Evolutionary conservation across 2,329 filamentous ascomycete genomes (phyloP), one percentile per base, ranked within the genome.

Genomic region (Chalara sp.): DNA sequence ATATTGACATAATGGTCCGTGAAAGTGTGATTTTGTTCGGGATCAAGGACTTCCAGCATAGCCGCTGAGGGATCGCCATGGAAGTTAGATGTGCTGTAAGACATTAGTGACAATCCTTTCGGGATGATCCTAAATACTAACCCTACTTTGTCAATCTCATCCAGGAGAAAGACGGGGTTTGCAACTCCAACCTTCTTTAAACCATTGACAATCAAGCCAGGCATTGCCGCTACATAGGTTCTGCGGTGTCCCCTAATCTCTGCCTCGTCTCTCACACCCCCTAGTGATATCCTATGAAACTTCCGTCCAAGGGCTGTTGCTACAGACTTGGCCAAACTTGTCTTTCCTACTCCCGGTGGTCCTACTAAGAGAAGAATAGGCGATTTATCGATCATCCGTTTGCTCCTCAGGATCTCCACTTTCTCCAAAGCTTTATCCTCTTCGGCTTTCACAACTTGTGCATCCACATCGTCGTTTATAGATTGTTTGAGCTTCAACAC

Each of bases 151-250:
- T 99, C 93, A 60, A 99, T 96, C 72, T 99, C 93, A 64, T 99
- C 93, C 10, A 99, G 82, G 44, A 99, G 72, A 71, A 99, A 88
- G 51, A 99, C 92, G 0, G 93, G 93, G 65, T 99, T 99, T 3
- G 89, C 83, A 21, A 97, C 92, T 44, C 91, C 92, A 32, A 95
- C 92, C 72, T 97, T 99, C 72, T 93, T 91, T 50, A 99, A 68
- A 0, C 92, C 93, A 66, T 90, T 91, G 32, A 97, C 91, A 53
- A 99, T 87, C 50, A 97, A 76, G 49, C 93, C 93, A 7, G 93
- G 93, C 92, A 99, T 96, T n/a, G 93, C 93, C 28, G 93, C 93
- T 52, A 99, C 93, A 65, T 99, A 99, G 0, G 93, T 99, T 60
- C 93, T 80, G 50, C 93, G 81, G 69, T 99, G 93, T 7, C 93